Evolutionary conservation across 306 rosid species (phyloP).

Genomic region (Astragalus glycyphyllos): DNA sequence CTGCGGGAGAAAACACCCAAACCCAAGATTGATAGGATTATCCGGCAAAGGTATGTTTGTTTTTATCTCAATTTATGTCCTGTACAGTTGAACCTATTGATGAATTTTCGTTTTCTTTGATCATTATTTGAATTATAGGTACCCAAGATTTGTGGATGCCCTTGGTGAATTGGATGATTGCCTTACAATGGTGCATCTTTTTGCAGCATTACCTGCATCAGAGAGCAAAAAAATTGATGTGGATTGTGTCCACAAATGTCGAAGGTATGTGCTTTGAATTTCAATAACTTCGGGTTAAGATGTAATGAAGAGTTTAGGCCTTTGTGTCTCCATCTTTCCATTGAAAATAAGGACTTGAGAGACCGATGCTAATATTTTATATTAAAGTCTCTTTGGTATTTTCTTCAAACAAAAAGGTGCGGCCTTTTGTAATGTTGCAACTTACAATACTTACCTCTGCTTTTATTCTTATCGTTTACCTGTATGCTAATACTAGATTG

Average conservation of each 20-base stretch:
- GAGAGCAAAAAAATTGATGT: constrained; percentile 78
- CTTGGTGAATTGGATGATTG: constrained; percentile 95
- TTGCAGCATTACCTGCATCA: constrained; percentile 82
- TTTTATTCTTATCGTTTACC: constrained; percentile 28
- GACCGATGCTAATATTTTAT: not conserved
- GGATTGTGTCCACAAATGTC: constrained; percentile 65
- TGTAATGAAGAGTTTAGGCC: not conserved
- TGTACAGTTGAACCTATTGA: not conserved
- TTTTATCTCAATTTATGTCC: not conserved
- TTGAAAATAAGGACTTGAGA: constrained; percentile 4
- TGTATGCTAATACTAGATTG: constrained; percentile 57
- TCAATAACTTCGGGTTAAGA: constrained; percentile 3
- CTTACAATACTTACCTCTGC: not conserved
- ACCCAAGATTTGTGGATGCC: constrained; percentile 87
- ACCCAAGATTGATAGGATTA: constrained; percentile 68
- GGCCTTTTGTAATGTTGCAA: not conserved
- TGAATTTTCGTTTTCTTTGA: constrained; percentile 23
- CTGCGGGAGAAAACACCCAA: constrained; percentile 61
- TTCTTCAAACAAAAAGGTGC: not conserved
- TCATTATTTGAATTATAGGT: constrained; percentile 53
- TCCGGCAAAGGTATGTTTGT: constrained; percentile 72
- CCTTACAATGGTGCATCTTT: constrained; percentile 89
- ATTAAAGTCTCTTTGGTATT: not conserved
- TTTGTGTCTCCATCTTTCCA: not conserved
- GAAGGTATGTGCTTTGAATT: constrained; percentile 59